Percentiles rank a stretch among this genome's conserved stretches.
Evolutionary conservation across 305 asterid genomes (phyloP).

Genomic region (Fraxinus albicans): DNA sequence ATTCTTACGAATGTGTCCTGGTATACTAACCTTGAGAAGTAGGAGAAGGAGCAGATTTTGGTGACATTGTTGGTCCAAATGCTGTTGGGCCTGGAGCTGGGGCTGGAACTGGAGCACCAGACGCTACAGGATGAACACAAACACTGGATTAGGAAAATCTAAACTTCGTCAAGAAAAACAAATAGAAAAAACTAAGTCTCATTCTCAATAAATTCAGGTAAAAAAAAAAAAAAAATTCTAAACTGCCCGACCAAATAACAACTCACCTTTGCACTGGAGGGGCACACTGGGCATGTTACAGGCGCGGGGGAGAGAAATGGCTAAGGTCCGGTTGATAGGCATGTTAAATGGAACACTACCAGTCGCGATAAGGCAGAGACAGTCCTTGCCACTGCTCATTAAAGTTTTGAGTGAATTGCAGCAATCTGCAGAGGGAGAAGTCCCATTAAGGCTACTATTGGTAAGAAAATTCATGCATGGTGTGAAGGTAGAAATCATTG

Average conservation of each 20-base stretch:
- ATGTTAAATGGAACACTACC: slow-evolving; percentile 60
- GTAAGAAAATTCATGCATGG: slow-evolving; percentile 51
- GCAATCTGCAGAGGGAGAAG: slow-evolving; percentile 57
- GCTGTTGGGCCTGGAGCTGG: slow-evolving; percentile 35
- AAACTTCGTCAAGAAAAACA: background rate
- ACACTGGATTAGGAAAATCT: background rate
- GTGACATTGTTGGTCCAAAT: slow-evolving; percentile 46
- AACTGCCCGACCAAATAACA: background rate
- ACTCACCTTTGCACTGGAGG: slow-evolving; percentile 70
- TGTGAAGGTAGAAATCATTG: slow-evolving; percentile 57
- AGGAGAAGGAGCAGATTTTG: slow-evolving; percentile 51
- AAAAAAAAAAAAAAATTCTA: background rate
- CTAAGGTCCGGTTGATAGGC: slow-evolving; percentile 58
- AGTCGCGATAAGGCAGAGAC: slow-evolving; percentile 61
- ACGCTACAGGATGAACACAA: slow-evolving; percentile 32
- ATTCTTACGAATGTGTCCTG: background rate
- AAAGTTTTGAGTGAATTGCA: slow-evolving; percentile 62
- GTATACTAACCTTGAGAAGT: slow-evolving; percentile 27
- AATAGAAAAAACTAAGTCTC: background rate
- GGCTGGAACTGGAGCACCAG: slow-evolving; percentile 54
- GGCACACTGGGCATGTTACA: slow-evolving; percentile 70
- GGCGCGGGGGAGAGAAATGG: slow-evolving; percentile 69
- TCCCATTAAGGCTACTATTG: slow-evolving; percentile 41
- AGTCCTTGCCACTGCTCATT: slow-evolving; percentile 59
- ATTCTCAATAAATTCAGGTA: background rate